Evolutionary conservation across 2,329 filamentous ascomycete genomes (phyloP), one percentile per base, ranked within the genome.

Genomic region (Xylariomycetidae sp.): DNA sequence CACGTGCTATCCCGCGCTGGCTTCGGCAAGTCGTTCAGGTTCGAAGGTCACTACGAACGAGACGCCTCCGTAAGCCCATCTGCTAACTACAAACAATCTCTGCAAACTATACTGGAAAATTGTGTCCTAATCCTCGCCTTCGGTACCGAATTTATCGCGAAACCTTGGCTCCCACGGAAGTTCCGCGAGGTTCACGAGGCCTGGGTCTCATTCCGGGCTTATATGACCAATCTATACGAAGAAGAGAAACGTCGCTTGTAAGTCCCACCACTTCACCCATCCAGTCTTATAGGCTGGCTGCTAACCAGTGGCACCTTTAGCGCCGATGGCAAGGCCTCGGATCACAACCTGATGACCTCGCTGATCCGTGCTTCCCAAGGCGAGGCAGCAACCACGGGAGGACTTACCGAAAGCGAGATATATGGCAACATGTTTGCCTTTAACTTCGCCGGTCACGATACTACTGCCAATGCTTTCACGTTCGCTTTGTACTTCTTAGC

Each of bases 401-500:
- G 53, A 9, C 50, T 63, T 19, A 63, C 49, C 1, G 59, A 63
- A 28, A 38, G 41, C 1, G 68, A 74, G 37, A 63, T 74, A 5
- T 64, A 50, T 13, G 41, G 46, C 15, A 45, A 45, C 20, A 44
- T 49, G 38, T 45, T 46, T n/a, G 35, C 29, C 9, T 42, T 42
- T 32, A 49, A 43, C 30, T 49, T 49, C 31, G 69, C 70, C 0
- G 70, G 70, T 1, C 67, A 72, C 36, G 69, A 74, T 37, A 72
- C 68, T 0, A 68, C 67, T 0, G 64, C 68, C 1, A 61, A 67
- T 18, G 62, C 61, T 0, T 44, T 72, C 5, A 57, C 59, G 1
- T 70, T 61, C 32, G 50, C 58, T 1, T 46, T 68, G 1, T 46
- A 61, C 6, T 60, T 68, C 7, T 53, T 74, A 2, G 67, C 69